Evolutionary conservation across 2,329 filamentous ascomycete species (phyloP), one percentile per base, ranked within the genome.

Genomic region (Hortaea sp.): DNA sequence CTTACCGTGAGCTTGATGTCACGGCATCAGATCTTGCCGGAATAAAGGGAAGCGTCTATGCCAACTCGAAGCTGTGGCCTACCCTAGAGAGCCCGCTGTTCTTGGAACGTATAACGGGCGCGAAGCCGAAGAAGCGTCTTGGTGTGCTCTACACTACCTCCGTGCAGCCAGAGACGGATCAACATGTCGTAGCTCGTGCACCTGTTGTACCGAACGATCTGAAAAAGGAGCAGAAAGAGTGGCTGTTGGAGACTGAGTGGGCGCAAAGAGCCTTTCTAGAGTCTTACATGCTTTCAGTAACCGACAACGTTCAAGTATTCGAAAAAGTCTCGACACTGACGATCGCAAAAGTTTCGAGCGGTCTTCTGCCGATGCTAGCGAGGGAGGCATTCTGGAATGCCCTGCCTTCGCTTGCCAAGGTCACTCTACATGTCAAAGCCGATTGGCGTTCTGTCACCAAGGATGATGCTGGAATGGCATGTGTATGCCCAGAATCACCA

Each of bases 181-280:
- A 35, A 55, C 57, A 45, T 49, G 54, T 46, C 50, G 52, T 41
- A 53, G 7, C 32, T 35, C 56, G 48, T 52, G 59, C 51, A 44
- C 58, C 64, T 4, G 59, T 81, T n/a, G 70, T 74, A 37, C 80
- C 80, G 3, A 66, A 68, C 2, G 66, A 69, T 30, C 70, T 85
- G n/a, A 77, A 75, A 1, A 70, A 70, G 48, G 70, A 76, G n/a
- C 83, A 86, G 59, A 78, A 74, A 44, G 80, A 84, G 61, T 81
- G 83, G 77, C 63, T 86, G 1, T 65, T 82, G 34, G 81, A 85
- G 59, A 77, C 79, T 3, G 76, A 80, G 44, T 84, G 81, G 78
- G 81, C 81, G 5, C 81, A 85, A 52, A 70, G 76, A 44, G 81
- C 81, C 12, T 81, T 85, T 58, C 69, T 85, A 41, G 76, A 81